These are phyloP conservation scores for Nicotiana undulata DNA, from an alignment of 257 asterid species.

Conservation along the genomic window DNA sequence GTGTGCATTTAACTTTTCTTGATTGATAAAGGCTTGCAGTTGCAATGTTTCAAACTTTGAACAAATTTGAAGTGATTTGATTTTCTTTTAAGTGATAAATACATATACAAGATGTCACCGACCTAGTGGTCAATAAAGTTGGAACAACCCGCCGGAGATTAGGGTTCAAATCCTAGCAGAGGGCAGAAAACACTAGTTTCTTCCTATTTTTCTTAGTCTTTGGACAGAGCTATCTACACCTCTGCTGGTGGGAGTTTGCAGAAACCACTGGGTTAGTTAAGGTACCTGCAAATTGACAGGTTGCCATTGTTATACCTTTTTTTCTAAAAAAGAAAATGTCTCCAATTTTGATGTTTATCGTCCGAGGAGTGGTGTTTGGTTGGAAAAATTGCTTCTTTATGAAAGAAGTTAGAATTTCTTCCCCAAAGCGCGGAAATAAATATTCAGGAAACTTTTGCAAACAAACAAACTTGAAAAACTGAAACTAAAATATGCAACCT, in stretches of 20 bases:
- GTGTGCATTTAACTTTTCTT: background rate
- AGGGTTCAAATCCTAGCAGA: background rate
- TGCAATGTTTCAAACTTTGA: background rate
- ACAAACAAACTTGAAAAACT: no score
- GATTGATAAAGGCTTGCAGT: background rate
- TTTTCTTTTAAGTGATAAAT: no score
- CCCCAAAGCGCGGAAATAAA: no score
- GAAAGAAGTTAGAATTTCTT: background rate
- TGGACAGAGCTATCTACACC: no score
- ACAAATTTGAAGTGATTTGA: background rate
- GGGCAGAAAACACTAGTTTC: background rate
- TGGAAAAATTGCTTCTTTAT: background rate
- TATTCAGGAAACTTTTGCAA: background rate
- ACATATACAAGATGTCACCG: no score
- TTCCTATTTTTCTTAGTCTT: background rate
- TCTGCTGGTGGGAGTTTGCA: no score
- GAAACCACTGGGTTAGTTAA: no score
- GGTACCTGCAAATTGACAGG: background rate
- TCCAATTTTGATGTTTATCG: background rate
- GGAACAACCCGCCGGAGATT: background rate
- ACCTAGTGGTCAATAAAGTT: no score
- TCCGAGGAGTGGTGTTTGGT: background rate
- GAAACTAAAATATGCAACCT: no score
- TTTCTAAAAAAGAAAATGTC: background rate
- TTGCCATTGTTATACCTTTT: background rate